A percentile compares a stretch with the other conserved stretches of the same genome.
phyloP scores from a whole-genome alignment of 495 filamentous ascomycete genomes.

The Barbatosphaeria neglecta region DNA sequence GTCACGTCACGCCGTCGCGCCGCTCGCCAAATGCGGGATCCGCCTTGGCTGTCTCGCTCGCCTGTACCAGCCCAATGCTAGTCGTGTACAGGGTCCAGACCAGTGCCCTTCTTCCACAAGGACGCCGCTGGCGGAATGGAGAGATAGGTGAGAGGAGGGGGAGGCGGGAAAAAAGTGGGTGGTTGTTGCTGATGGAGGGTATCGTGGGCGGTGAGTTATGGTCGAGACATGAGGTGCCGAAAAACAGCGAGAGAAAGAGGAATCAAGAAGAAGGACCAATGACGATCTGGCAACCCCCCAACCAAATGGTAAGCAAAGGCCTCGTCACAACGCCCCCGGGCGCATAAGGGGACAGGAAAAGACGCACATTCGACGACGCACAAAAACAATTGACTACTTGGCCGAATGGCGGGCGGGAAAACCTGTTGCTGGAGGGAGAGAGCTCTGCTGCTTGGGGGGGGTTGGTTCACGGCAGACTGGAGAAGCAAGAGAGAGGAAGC shows the following conservation, averaged over 20 bases:
- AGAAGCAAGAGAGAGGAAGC: not conserved
- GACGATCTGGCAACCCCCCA: not conserved
- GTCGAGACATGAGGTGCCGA: not conserved
- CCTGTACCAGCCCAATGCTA: not conserved
- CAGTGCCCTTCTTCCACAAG: constrained; percentile 4
- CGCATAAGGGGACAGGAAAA: not conserved
- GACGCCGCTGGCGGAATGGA: not conserved
- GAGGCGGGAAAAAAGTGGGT: not conserved
- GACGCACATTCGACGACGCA: constrained; percentile 1
- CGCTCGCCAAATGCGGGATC: not conserved
- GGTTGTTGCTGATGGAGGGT: not conserved
- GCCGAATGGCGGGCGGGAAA: not conserved
- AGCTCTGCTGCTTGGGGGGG: not conserved
- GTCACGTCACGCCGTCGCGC: no score
- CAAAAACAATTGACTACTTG: not conserved
- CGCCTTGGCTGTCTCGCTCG: constrained; percentile 10
- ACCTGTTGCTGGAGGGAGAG: constrained; percentile 1
- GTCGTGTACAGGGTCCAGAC: no score
- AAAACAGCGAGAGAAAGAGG: not conserved
- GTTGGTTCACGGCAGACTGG: not conserved
- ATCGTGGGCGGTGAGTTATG: not conserved
- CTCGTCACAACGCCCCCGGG: not conserved
- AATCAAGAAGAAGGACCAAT: not conserved
- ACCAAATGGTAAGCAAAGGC: not conserved
- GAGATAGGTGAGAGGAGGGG: constrained; percentile 1